Evolutionary conservation across 441 rosid genomes (phyloP).

Genomic region (Sinapis alba): DNA sequence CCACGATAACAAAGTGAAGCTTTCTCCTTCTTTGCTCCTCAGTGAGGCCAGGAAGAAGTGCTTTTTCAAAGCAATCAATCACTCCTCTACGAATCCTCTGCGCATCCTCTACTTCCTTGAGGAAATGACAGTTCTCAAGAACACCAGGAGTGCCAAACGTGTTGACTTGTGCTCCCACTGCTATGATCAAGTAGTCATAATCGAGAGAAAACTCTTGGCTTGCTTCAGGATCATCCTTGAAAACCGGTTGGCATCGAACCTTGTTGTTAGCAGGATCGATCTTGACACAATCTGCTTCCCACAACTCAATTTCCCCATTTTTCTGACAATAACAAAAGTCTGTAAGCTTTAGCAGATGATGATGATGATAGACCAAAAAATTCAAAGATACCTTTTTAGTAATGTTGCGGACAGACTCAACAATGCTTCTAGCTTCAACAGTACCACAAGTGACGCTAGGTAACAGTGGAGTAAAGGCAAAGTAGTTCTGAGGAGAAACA

Average conservation of each 20-base stretch:
- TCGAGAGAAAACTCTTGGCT: constrained; percentile 64
- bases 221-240: constrained; percentile 56
- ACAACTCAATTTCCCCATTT: constrained; percentile 70
- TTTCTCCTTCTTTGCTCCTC: constrained; percentile 73
- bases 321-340: constrained; percentile 44
- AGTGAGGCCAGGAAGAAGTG: constrained; percentile 75
- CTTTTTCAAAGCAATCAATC: constrained; percentile 83
- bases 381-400: constrained; percentile 64
- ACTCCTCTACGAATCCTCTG: constrained; percentile 79
- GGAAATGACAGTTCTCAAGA: constrained; percentile 83
- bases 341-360: background rate
- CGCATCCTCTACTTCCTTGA: constrained; percentile 97
- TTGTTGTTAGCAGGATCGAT: constrained; percentile 70
- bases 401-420: constrained; percentile 84
- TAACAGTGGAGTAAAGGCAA: constrained; percentile 91
- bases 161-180: constrained; percentile 91
- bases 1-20: constrained; percentile 92
- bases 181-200: constrained; percentile 81
- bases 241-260: constrained; percentile 55
- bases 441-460: constrained; percentile 98
- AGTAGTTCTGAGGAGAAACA: constrained; percentile 90
- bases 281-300: constrained; percentile 85
- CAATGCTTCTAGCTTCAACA: constrained; percentile 92
- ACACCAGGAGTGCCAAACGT: constrained; percentile 94
- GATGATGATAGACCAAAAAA: background rate